These are phyloP conservation scores for Phalaenopsis equestris DNA, from an alignment of 106 monocot genomes.

Conservation along the genomic window DNA sequence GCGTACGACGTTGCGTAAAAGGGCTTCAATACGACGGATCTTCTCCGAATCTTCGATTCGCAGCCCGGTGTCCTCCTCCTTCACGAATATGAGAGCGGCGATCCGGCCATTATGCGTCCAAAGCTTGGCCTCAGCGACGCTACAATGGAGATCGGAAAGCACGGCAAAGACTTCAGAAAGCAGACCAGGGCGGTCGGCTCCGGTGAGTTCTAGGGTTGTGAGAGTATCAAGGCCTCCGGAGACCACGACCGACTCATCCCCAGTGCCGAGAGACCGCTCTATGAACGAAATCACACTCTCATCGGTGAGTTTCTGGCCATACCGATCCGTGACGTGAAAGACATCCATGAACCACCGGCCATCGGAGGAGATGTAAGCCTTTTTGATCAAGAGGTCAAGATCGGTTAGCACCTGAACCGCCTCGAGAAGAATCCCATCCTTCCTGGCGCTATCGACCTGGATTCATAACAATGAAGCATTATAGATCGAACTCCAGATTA, in stretches of 20 bases:
- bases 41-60: constrained; percentile 13
- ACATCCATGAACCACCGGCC: constrained; percentile 77
- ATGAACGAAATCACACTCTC: neutral
- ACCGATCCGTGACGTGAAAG: constrained; percentile 49
- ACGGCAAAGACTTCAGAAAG: constrained; percentile 53
- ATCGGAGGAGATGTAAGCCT: constrained; percentile 61
- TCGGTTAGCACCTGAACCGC: constrained; percentile 53
- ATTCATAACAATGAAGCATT: neutral
- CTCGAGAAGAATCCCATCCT: constrained; percentile 54
- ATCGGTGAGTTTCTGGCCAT: constrained; percentile 39
- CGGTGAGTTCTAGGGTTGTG: constrained; percentile 36
- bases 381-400: constrained; percentile 41
- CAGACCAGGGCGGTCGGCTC: constrained; percentile 48
- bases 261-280: neutral
- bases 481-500: neutral
- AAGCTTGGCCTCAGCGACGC: constrained; percentile 30
- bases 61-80: constrained; percentile 21
- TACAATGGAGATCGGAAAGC: constrained; percentile 25
- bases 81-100: constrained; percentile 41
- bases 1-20: constrained; percentile 30
- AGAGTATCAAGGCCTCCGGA: neutral
- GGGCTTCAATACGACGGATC: constrained; percentile 17
- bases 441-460: constrained; percentile 50
- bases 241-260: neutral
- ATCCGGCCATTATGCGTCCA: constrained; percentile 54